phyloP scores from a whole-genome alignment of 257 asterid species.

The Paraleonurus japonicus region DNA sequence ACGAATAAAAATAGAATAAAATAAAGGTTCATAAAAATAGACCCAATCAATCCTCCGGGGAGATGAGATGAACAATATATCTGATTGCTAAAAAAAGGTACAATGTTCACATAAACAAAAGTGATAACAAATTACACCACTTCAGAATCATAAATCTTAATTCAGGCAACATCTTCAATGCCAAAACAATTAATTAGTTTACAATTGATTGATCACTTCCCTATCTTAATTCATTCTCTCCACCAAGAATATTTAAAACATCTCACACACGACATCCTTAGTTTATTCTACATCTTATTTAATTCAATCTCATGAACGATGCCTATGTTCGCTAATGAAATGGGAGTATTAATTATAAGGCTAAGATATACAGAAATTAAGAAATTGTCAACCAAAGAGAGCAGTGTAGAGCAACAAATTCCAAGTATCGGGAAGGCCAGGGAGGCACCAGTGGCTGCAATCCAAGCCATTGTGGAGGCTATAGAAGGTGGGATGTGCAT shows the following conservation, averaged over 20 bases:
- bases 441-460: conserved; percentile 99
- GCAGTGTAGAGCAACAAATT: conserved; percentile 66
- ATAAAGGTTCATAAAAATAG: too few relatives aligned
- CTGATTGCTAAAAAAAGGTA: background rate
- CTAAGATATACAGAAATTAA: too few relatives aligned
- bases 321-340: background rate
- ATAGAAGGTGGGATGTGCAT: conserved; percentile 70
- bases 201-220: conserved; percentile 26
- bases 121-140: background rate
- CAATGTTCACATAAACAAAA: too few relatives aligned
- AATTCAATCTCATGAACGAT: background rate
- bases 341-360: too few relatives aligned
- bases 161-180: conserved; percentile 36
- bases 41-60: too few relatives aligned
- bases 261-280: background rate
- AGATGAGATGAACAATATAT: too few relatives aligned
- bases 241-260: background rate
- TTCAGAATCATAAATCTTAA: background rate
- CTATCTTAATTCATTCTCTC: conserved; percentile 4
- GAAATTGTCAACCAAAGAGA: conserved; percentile 37
- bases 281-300: background rate
- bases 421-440: conserved; percentile 97
- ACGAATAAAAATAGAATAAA: too few relatives aligned
- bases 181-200: conserved; percentile 28
- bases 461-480: conserved; percentile 64